These are phyloP conservation scores for Salix viminalis DNA, from an alignment of 345 rosid genomes.

Conservation along the genomic window DNA sequence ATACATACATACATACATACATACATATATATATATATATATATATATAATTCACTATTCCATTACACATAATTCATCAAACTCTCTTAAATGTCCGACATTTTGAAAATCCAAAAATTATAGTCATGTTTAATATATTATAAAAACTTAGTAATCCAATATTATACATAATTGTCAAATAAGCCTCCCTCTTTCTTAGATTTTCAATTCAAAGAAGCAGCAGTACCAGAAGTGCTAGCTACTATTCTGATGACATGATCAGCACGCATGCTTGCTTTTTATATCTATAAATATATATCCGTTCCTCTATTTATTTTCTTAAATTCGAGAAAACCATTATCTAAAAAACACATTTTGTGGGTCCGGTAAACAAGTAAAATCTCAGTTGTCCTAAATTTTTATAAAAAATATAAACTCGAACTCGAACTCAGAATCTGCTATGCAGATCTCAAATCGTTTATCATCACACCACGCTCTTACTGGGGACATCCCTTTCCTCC, in stretches of 20 bases:
- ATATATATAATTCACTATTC: background rate
- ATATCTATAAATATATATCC: background rate
- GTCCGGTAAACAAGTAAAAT: no score
- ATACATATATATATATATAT: no score
- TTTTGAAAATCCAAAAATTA: background rate
- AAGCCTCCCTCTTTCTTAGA: background rate
- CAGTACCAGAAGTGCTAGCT: background rate
- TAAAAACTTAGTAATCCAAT: background rate
- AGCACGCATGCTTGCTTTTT: background rate
- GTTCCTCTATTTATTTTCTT: background rate
- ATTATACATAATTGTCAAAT: no score
- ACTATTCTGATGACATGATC: background rate
- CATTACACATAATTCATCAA: background rate
- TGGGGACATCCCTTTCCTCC: background rate
- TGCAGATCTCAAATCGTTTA: no score
- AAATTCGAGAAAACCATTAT: fast-evolving
- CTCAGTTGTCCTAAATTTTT: no score
- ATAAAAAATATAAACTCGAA: no score
- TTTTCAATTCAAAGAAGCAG: background rate
- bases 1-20: no score
- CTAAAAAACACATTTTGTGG: no score
- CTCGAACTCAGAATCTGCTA: fast-evolving
- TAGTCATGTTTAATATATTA: background rate
- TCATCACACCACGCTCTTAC: fast-evolving
- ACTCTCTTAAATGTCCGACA: background rate